These are phyloP conservation scores for Bruguiera gymnorhiza DNA, from an alignment of 345 rosid species.

Conservation along the genomic window DNA sequence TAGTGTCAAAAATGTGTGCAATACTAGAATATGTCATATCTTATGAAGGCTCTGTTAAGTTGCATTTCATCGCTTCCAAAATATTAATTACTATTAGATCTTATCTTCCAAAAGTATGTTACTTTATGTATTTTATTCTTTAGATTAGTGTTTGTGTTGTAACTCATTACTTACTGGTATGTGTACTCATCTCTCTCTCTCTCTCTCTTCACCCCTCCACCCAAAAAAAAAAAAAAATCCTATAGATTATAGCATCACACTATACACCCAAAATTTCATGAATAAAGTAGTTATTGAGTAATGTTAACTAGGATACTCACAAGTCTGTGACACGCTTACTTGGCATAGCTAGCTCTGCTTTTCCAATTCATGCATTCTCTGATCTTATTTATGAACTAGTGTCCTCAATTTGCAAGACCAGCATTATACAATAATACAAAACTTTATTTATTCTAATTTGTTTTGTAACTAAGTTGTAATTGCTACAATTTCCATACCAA, in stretches of 20 bases:
- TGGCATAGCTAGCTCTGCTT: constrained; percentile 86
- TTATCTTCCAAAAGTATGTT: constrained; percentile 67
- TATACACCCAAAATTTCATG: constrained; percentile 59
- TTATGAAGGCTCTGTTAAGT: constrained; percentile 71
- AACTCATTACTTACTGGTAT: constrained; percentile 1
- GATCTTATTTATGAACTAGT: constrained; percentile 60
- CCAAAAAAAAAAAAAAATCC: background rate
- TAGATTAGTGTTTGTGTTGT: background rate
- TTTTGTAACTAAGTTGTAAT: background rate
- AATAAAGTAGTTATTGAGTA: constrained; percentile 75
- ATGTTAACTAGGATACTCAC: constrained; percentile 79
- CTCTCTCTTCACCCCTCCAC: background rate
- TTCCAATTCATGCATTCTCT: constrained; percentile 47
- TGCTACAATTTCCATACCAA: constrained; percentile 14
- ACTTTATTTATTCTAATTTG: background rate
- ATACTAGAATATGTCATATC: constrained; percentile 86
- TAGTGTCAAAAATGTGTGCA: constrained; percentile 62
- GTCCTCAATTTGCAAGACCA: constrained; percentile 42
- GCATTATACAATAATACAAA: constrained; percentile 50
- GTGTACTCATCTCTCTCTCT: background rate
- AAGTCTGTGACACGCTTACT: constrained; percentile 85
- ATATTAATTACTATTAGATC: constrained; percentile 73
- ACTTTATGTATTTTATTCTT: constrained; percentile 4
- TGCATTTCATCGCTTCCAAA: constrained; percentile 81
- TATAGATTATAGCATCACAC: constrained; percentile 69